Percentiles rank a stretch among this genome's conserved stretches.
phyloP scores from a whole-genome alignment of 2,329 filamentous ascomycete species.

The Bipolaris bicolor region DNA sequence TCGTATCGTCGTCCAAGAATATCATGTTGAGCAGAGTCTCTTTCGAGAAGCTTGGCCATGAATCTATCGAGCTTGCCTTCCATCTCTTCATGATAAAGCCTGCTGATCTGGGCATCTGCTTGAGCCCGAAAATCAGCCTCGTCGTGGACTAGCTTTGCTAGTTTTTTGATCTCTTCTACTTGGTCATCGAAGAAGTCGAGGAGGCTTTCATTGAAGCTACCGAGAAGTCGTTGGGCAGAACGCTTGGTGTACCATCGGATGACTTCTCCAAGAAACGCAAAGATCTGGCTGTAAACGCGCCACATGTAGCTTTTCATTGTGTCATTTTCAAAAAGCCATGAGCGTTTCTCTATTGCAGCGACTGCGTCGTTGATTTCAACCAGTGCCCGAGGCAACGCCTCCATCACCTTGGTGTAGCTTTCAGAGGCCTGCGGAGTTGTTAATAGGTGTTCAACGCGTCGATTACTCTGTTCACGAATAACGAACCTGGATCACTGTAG shows the following conservation, averaged over 20 bases:
- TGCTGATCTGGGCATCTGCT: background rate
- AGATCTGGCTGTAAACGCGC: constrained; percentile 2
- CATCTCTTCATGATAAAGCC: background rate
- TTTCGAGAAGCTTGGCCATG: background rate
- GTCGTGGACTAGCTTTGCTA: background rate
- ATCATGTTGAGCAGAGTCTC: background rate
- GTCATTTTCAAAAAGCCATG: background rate
- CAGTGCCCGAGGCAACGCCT: background rate
- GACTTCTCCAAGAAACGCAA: constrained; percentile 1
- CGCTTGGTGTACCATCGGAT: constrained; percentile 1
- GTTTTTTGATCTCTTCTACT: background rate
- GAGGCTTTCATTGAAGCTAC: constrained; percentile 2
- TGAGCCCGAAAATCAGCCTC: constrained; percentile 1
- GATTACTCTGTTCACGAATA: background rate
- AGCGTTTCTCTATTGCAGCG: constrained; percentile 1
- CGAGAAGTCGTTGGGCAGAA: background rate
- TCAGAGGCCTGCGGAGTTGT: background rate
- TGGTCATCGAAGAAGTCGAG: background rate
- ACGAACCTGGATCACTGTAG: constrained; percentile 1
- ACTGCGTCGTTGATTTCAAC: constrained; percentile 1
- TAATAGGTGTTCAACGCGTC: background rate
- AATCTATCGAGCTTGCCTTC: background rate
- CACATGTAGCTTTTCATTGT: constrained; percentile 2
- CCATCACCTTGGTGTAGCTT: background rate
- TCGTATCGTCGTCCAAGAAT: background rate